Conservation (phyloP, 129 eudicot species). For the Tagetes patula region DNA sequence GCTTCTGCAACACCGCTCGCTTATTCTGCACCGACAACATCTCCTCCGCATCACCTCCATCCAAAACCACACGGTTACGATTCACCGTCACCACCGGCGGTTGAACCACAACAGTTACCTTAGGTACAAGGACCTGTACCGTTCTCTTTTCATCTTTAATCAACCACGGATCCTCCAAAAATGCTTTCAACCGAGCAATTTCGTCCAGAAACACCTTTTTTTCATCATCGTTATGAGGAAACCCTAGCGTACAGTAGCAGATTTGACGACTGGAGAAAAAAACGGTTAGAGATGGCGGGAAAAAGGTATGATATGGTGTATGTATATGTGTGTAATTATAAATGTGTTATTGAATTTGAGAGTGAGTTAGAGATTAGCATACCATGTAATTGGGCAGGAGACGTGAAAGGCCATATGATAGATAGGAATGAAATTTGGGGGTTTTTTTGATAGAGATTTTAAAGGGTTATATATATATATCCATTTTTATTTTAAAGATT, state of each 20-base stretch:
- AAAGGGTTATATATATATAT: slow-evolving; percentile 6
- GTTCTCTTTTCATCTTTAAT: slow-evolving; percentile 48
- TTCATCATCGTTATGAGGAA: slow-evolving; percentile 49
- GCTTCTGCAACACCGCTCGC: slow-evolving; percentile 80
- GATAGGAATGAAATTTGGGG: slow-evolving; percentile 28
- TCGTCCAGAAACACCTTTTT: slow-evolving; percentile 43
- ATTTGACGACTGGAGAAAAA: slow-evolving; percentile 59
- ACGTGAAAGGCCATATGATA: slow-evolving; percentile 83
- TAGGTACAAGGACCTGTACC: slow-evolving; percentile 77
- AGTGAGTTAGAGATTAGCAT: slow-evolving; percentile 48
- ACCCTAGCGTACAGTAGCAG: slow-evolving; percentile 80
- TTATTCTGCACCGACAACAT: slow-evolving; percentile 68
- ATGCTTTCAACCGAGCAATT: slow-evolving; percentile 47
- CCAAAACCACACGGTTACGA: slow-evolving; percentile 11
- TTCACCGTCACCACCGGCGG: slow-evolving; percentile 22
- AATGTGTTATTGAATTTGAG: slow-evolving; percentile 1
- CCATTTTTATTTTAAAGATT: slow-evolving; percentile 31
- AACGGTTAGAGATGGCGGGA: slow-evolving; percentile 28
- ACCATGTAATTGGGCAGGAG: slow-evolving; percentile 99
- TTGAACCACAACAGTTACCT: slow-evolving; percentile 52
- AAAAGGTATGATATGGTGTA: background rate
- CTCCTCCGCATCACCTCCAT: slow-evolving; percentile 47
- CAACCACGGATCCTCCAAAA: slow-evolving; percentile 72
- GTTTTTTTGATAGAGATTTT: slow-evolving; percentile 32
- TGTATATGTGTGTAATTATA: slow-evolving; percentile 1